Conservation (phyloP, 331 rosid species). For the Malus hybrid region DNA sequence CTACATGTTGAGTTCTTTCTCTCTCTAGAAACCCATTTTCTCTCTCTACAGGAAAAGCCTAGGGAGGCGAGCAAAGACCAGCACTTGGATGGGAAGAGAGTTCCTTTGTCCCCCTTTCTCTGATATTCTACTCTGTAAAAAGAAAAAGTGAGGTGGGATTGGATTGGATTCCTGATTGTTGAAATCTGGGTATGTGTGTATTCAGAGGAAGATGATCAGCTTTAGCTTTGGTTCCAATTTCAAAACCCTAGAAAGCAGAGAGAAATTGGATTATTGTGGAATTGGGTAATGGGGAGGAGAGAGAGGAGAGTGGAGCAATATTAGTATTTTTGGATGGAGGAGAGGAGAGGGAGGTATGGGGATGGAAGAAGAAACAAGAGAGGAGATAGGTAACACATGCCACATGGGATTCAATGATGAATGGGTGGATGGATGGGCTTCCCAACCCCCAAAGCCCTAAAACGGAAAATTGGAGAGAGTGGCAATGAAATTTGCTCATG, state of each 20-base stretch:
- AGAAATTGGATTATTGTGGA: constrained; percentile 16
- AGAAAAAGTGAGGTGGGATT: constrained; percentile 20
- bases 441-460: neutral
- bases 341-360: constrained; percentile 37
- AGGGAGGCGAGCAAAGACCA: constrained; percentile 37
- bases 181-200: constrained; percentile 27
- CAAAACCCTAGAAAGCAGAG: constrained; percentile 73
- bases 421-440: neutral
- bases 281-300: constrained; percentile 5
- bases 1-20: constrained; percentile 23
- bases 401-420: constrained; percentile 46
- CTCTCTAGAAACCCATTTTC: constrained; percentile 24
- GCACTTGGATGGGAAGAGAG: constrained; percentile 29
- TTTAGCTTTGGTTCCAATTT: constrained; percentile 45
- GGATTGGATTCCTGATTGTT: constrained; percentile 29
- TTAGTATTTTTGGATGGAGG: constrained; percentile 20
- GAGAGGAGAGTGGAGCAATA: constrained; percentile 13
- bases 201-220: constrained; percentile 39
- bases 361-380: constrained; percentile 23
- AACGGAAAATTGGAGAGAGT: constrained; percentile 7
- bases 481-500: neutral
- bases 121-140: constrained; percentile 14
- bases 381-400: constrained; percentile 10
- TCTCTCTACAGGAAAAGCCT: constrained; percentile 20
- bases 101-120: neutral